These are phyloP conservation scores for Alternaria sp. DNA, from an alignment of 2,329 filamentous ascomycete species.

Conservation along the genomic window DNA sequence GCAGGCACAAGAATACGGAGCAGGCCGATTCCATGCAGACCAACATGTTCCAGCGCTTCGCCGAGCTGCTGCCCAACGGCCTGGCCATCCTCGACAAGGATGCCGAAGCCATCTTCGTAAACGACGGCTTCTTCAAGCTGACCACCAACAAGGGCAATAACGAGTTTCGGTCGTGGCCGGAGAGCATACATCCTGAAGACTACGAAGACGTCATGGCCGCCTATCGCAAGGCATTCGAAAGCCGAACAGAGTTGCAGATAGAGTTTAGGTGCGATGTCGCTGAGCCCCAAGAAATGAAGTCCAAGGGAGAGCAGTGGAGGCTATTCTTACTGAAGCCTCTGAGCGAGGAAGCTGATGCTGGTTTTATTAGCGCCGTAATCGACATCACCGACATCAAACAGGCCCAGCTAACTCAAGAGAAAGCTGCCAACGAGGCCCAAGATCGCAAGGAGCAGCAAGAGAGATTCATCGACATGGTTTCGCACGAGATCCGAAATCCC, in stretches of 20 bases:
- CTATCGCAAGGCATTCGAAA: slow-evolving; percentile 55
- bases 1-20: neutral
- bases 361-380: slow-evolving; percentile 58
- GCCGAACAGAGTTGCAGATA: slow-evolving; percentile 51
- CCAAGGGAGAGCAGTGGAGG: slow-evolving; percentile 49
- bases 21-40: slow-evolving; percentile 50
- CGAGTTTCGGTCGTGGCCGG: slow-evolving; percentile 57
- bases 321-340: slow-evolving; percentile 56
- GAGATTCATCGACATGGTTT: slow-evolving; percentile 58
- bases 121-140: slow-evolving; percentile 57
- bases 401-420: slow-evolving; percentile 54
- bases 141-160: slow-evolving; percentile 54
- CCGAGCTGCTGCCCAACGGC: slow-evolving; percentile 57
- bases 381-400: slow-evolving; percentile 58
- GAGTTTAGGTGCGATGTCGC: slow-evolving; percentile 55
- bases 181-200: slow-evolving; percentile 57
- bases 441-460: slow-evolving; percentile 58
- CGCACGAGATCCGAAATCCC: slow-evolving; percentile 53
- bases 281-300: slow-evolving; percentile 28
- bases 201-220: slow-evolving; percentile 57
- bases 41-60: slow-evolving; percentile 56
- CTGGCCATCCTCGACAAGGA: slow-evolving; percentile 57
- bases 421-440: slow-evolving; percentile 54
- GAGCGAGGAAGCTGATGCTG: slow-evolving; percentile 53
- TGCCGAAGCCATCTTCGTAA: slow-evolving; percentile 58